Percentiles rank a stretch among this genome's conserved stretches.
Evolutionary conservation across 78 protist species (phyloP).

Genomic region (Chrysochromulina tobinii): DNA sequence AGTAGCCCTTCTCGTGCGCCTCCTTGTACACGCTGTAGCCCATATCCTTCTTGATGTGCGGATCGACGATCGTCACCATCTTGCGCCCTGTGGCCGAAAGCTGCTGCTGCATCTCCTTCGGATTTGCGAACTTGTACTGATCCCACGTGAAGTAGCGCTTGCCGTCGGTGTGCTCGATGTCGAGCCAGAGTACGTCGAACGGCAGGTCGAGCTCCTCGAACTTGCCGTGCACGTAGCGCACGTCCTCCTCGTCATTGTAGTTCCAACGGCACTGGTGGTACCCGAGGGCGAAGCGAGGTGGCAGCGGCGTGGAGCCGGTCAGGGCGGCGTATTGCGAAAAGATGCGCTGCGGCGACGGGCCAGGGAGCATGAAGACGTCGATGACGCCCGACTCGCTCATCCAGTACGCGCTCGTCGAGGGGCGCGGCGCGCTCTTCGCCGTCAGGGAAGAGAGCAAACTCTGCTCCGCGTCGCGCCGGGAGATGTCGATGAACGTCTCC

Average conservation of each 20-base stretch:
- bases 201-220: conserved; percentile 90
- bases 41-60: conserved; percentile 91
- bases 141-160: conserved; percentile 99
- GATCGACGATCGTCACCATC: conserved; percentile 92
- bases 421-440: not conserved
- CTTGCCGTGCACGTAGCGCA: not conserved
- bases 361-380: conserved; percentile 89
- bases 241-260: conserved; percentile 78
- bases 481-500: conserved; percentile 90
- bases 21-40: conserved; percentile 84
- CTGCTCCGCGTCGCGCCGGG: not conserved
- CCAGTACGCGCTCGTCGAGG: conserved; percentile 72
- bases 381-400: conserved; percentile 77
- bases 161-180: conserved; percentile 99
- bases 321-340: conserved; percentile 73
- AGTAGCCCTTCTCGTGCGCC: conserved; percentile 68
- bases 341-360: conserved; percentile 71
- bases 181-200: conserved; percentile 98
- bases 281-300: conserved; percentile 90
- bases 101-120: conserved; percentile 37
- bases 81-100: conserved; percentile 76
- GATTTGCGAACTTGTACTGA: conserved; percentile 4
- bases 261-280: conserved; percentile 99
- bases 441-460: no score
- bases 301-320: conserved; percentile 88